Percentiles rank a stretch among this genome's conserved stretches.
Conservation (phyloP, 2,329 filamentous ascomycete species). For the Pseudocercospora pini-densiflorae region DNA sequence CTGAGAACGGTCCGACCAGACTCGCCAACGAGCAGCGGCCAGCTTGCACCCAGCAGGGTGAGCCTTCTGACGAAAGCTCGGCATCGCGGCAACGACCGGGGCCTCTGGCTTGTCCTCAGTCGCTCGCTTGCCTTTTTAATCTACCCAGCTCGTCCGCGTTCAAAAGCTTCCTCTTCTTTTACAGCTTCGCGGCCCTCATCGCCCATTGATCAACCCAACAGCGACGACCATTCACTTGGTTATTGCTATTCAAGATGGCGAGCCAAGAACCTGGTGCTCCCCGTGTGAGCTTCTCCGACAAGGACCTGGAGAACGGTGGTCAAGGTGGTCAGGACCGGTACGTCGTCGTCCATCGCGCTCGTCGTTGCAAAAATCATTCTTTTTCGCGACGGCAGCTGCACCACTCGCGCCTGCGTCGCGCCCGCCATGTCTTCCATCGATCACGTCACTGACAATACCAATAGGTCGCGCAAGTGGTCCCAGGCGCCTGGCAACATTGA, state of each 20-base stretch:
- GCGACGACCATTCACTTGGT: slow-evolving; percentile 40
- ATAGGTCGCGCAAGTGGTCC: slow-evolving; percentile 45
- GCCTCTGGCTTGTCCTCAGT: slow-evolving; percentile 8
- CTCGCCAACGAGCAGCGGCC: slow-evolving; percentile 8
- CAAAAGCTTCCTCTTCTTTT: slow-evolving; percentile 19
- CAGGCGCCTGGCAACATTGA: slow-evolving; percentile 48
- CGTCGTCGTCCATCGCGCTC: slow-evolving; percentile 12
- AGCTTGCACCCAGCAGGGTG: slow-evolving; percentile 8
- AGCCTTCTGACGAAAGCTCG: slow-evolving; percentile 26
- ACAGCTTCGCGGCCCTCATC: slow-evolving; percentile 16
- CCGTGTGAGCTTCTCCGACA: slow-evolving; percentile 46
- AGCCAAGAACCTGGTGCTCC: slow-evolving; percentile 31
- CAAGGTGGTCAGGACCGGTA: slow-evolving; percentile 33
- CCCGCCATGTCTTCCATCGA: not conserved
- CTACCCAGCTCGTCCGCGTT: slow-evolving; percentile 21
- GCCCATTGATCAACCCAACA: slow-evolving; percentile 20
- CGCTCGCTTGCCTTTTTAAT: slow-evolving; percentile 16
- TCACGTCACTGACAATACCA: slow-evolving; percentile 24
- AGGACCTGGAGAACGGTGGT: slow-evolving; percentile 45
- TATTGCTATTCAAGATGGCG: slow-evolving; percentile 40
- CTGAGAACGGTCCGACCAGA: slow-evolving; percentile 27
- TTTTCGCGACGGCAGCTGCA: slow-evolving; percentile 11
- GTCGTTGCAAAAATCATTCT: not conserved
- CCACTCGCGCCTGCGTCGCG: not conserved
- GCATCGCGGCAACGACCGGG: slow-evolving; percentile 27